Base-by-base conservation (phyloP, 768 basidiomycete genomes). In the Cytidiella melzeri region DNA sequence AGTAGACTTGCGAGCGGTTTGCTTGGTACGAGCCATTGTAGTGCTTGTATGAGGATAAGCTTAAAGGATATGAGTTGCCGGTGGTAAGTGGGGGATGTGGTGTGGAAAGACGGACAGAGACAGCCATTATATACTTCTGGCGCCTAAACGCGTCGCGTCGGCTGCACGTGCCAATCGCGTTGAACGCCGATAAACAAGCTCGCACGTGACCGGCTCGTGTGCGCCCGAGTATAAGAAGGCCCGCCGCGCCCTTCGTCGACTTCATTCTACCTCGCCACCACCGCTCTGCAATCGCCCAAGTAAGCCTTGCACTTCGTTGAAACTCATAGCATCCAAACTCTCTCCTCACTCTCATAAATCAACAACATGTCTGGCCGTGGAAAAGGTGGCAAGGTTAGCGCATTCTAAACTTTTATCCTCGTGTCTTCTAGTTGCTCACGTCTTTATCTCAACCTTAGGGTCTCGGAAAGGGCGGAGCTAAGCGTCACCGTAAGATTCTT, bases 401-500 rank as follows among this genome's bases (percentile, higher is more conserved):
- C 24, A 18, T 10, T 39, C 5, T 13, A 24, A 25, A 20, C 23
- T 42, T 41, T 18, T 15, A n/a, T 11, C 34, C 25, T 50, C 19
- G 24, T 23, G 24, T 2, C 2, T 27, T 24, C 41, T 25, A 1
- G 10, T 5, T 28, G n/a, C 20, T 50, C 25, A 25, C 40, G 19
- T 19, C 24, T 43, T 7, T 6, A 15, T 43, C 26, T 45, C n/a
- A n/a, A n/a, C n/a, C n/a, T 6, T 61, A 84, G 81, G 84, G 84
- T 60, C 82, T 84, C 67, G 83, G 84, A 68, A 86, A 84, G 72
- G 82, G 84, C 60, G 83, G 84, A 65, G 84, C 83, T 47, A 87
- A 85, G 72, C 81, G 84, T 65, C 83, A 86, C 67, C 80, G 83
- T 64, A 85, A 85, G 72, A 85, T 87, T 70, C 78, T 87, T 59